Percentiles rank a stretch among this genome's conserved stretches.
Evolutionary conservation across 2,329 filamentous ascomycete genomes (phyloP).

Genomic region (Cladosporium sp.): DNA sequence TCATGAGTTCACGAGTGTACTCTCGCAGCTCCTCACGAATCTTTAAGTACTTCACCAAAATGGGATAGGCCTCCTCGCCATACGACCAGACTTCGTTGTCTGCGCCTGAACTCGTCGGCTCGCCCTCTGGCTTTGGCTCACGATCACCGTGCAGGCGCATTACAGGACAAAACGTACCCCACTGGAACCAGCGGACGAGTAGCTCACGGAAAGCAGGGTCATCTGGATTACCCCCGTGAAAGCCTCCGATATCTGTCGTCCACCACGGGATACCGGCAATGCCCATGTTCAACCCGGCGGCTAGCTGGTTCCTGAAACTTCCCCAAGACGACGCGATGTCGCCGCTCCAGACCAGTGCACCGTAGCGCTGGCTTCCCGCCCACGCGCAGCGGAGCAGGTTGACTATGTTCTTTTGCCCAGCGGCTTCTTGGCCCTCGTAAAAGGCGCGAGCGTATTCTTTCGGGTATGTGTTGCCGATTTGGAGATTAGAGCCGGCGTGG

Average conservation of each 20-base stretch:
- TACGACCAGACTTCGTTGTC: constrained; percentile 63
- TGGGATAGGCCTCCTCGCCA: constrained; percentile 53
- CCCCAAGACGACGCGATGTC: constrained; percentile 61
- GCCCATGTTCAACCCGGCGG: constrained; percentile 61
- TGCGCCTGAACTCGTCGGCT: constrained; percentile 39
- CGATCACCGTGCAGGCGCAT: constrained; percentile 62
- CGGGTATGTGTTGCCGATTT: constrained; percentile 57
- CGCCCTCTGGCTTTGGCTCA: constrained; percentile 47
- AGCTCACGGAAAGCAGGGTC: constrained; percentile 55
- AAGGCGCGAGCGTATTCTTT: constrained; percentile 53
- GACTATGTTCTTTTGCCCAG: constrained; percentile 52
- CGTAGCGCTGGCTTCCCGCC: constrained; percentile 57
- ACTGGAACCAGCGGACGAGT: constrained; percentile 64
- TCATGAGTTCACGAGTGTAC: constrained; percentile 55
- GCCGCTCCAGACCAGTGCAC: constrained; percentile 60
- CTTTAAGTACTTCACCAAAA: constrained; percentile 54
- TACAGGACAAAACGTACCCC: constrained; percentile 61
- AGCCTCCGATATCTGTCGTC: constrained; percentile 66
- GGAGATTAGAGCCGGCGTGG: constrained; percentile 47
- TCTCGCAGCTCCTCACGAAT: constrained; percentile 53
- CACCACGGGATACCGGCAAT: constrained; percentile 60
- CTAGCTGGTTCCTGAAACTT: constrained; percentile 53
- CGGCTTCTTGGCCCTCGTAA: constrained; percentile 51
- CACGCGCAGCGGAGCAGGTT: constrained; percentile 54
- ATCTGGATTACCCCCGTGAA: constrained; percentile 57